phyloP scores from a whole-genome alignment of 2,329 filamentous ascomycete species.

The Exophiala aquamarina region DNA sequence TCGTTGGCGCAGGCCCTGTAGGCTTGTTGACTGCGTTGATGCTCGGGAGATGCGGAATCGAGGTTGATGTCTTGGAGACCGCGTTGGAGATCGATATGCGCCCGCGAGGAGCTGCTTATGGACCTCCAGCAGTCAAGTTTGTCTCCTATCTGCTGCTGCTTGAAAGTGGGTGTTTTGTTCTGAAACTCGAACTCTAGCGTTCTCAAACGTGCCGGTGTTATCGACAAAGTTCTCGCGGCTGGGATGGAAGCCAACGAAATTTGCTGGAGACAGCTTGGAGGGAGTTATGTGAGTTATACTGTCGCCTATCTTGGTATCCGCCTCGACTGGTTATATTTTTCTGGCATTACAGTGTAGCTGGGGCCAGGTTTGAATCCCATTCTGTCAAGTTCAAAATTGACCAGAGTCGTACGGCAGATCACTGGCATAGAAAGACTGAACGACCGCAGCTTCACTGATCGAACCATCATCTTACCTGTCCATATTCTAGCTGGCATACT shows the following conservation, averaged over 20 bases:
- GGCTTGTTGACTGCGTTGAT: not conserved
- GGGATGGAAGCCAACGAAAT: conserved; percentile 43
- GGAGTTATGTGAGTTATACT: conserved; percentile 12
- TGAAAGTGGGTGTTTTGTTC: not conserved
- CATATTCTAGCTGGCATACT: conserved; percentile 44
- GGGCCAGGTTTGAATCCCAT: too few relatives aligned
- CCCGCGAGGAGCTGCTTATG: not conserved
- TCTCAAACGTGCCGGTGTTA: not conserved
- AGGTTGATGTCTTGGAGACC: not conserved
- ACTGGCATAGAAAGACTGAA: not conserved
- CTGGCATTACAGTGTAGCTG: too few relatives aligned
- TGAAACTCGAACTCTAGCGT: not conserved
- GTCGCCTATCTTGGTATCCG: too few relatives aligned
- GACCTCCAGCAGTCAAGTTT: conserved; percentile 34
- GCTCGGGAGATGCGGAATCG: not conserved
- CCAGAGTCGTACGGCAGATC: not conserved
- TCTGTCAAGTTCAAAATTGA: too few relatives aligned
- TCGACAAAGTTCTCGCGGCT: conserved; percentile 29
- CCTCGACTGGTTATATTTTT: too few relatives aligned
- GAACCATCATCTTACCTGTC: conserved; percentile 35
- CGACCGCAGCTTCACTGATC: not conserved
- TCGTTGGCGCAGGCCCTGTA: conserved; percentile 28
- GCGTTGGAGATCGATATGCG: not conserved
- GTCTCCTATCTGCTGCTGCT: not conserved
- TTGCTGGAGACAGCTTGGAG: conserved; percentile 44